Conservation (phyloP, 305 asterid species). For the Fraxinus floribunda region DNA sequence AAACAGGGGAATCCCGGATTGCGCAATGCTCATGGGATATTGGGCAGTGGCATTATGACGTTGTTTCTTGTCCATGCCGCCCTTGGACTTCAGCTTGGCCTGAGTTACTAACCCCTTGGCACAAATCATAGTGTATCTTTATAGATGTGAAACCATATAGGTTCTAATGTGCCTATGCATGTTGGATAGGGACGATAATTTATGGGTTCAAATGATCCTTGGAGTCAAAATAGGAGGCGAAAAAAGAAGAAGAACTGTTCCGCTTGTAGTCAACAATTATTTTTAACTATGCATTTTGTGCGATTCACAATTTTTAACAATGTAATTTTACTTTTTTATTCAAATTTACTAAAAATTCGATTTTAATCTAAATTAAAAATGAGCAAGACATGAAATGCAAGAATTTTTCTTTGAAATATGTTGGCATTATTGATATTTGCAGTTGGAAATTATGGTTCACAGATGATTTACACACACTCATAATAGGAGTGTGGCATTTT, state of each 20-base stretch:
- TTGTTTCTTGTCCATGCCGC: slow-evolving; percentile 83
- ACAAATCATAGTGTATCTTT: neutral
- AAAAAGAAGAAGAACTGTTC: too few relatives aligned
- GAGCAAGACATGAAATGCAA: neutral
- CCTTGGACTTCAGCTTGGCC: slow-evolving; percentile 87
- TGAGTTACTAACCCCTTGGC: slow-evolving; percentile 47
- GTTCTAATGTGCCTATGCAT: neutral
- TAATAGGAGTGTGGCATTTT: too few relatives aligned
- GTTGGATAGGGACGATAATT: neutral
- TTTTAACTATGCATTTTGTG: too few relatives aligned
- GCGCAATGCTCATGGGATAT: slow-evolving; percentile 73
- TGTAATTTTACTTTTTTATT: too few relatives aligned
- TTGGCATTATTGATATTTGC: too few relatives aligned
- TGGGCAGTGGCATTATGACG: slow-evolving; percentile 95
- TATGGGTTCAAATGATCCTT: neutral
- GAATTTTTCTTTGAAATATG: neutral
- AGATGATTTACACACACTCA: too few relatives aligned
- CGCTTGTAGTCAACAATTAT: neutral
- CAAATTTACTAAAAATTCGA: too few relatives aligned
- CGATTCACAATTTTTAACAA: too few relatives aligned
- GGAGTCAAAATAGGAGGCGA: neutral
- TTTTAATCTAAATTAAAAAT: too few relatives aligned
- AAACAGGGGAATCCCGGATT: slow-evolving; percentile 72
- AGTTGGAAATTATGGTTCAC: too few relatives aligned
- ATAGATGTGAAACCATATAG: neutral